Evolutionary conservation across 805 yeast species (phyloP).

Genomic region (Myxozyma neglecta): DNA sequence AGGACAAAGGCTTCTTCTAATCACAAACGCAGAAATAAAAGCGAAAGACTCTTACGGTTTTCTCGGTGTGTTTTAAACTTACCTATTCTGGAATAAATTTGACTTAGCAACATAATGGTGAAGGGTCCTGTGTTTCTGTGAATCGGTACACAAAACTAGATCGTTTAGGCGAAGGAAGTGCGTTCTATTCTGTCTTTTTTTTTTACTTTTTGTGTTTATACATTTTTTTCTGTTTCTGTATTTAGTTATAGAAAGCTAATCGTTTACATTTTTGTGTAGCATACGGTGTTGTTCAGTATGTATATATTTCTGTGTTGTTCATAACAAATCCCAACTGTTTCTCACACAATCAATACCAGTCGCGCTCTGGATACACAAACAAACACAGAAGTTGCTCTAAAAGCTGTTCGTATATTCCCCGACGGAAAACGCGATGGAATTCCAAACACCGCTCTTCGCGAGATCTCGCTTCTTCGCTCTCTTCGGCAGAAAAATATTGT

Average conservation of each 20-base stretch:
- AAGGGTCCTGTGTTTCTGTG: slow-evolving; percentile 7
- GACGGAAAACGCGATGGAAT: slow-evolving; percentile 77
- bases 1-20: neutral
- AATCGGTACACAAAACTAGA: slow-evolving; percentile 9
- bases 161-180: slow-evolving; percentile 28
- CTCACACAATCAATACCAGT: slow-evolving; percentile 18
- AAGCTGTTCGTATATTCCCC: slow-evolving; percentile 72
- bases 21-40: slow-evolving; percentile 5
- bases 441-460: slow-evolving; percentile 91
- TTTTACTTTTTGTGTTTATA: neutral
- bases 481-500: slow-evolving; percentile 79
- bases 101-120: neutral
- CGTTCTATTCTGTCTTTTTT: neutral
- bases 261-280: slow-evolving; percentile 4
- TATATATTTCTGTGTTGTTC: neutral
- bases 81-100: neutral
- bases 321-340: neutral
- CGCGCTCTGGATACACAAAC: slow-evolving; percentile 73
- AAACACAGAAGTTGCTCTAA: slow-evolving; percentile 71
- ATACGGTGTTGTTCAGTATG: slow-evolving; percentile 25
- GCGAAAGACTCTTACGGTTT: neutral
- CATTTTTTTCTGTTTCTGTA: neutral
- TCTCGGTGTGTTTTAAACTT: slow-evolving; percentile 7
- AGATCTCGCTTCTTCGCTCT: slow-evolving; percentile 76
- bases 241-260: neutral